Evolutionary conservation across 495 filamentous ascomycete species (phyloP).

Genomic region (Podospora pseudocomata): DNA sequence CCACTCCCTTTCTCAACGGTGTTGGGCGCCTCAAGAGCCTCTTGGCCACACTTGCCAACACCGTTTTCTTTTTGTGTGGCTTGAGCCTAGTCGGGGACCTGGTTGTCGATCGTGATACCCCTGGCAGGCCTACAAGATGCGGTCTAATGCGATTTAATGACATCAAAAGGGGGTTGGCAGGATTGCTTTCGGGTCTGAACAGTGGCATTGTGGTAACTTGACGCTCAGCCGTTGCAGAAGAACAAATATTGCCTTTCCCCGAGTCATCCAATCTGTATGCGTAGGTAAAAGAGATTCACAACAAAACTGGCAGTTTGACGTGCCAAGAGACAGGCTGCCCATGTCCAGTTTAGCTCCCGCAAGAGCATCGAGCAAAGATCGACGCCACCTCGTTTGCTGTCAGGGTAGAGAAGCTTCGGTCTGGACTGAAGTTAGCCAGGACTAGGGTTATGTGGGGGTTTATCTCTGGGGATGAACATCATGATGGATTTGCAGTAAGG

Average conservation of each 20-base stretch:
- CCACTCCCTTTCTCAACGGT: not conserved
- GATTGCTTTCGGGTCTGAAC: not conserved
- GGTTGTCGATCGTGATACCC: not conserved
- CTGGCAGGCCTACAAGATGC: not conserved
- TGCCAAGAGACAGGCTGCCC: not conserved
- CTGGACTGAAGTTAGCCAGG: no score
- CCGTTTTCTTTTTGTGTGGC: not conserved
- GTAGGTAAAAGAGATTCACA: not conserved
- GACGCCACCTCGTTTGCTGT: conserved; percentile 3
- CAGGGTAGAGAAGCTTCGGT: not conserved
- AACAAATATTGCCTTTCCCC: not conserved
- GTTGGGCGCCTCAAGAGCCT: not conserved
- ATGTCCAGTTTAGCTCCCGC: not conserved
- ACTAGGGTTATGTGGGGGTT: not conserved
- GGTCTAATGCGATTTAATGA: not conserved
- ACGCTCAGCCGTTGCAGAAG: not conserved
- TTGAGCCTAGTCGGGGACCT: not conserved
- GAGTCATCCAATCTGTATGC: not conserved
- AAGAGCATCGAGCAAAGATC: not conserved
- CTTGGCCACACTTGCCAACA: not conserved
- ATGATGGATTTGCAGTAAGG: not conserved
- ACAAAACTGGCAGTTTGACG: not conserved
- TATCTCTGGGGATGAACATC: not conserved
- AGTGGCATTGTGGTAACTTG: not conserved
- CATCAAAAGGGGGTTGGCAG: not conserved